These are phyloP conservation scores for Pichia sp. DNA, from an alignment of 1,139 yeast species.

Conservation along the genomic window DNA sequence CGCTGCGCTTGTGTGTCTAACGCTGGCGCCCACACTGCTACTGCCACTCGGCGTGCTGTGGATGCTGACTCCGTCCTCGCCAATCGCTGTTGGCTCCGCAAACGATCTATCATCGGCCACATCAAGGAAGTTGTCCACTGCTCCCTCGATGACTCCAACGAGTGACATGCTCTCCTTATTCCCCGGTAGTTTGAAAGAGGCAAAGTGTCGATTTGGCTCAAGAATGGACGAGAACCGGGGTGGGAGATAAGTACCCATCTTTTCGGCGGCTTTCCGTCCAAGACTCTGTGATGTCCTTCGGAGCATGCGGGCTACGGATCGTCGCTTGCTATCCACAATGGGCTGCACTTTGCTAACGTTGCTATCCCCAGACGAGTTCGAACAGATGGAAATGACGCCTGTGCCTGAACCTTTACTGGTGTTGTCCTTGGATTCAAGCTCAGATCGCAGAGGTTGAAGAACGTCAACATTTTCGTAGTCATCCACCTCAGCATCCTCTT, in stretches of 20 bases:
- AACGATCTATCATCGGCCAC: too few species aligned
- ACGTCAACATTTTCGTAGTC: conserved; percentile 19
- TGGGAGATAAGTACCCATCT: conserved; percentile 83
- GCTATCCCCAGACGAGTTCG: too few species aligned
- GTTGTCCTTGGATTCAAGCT: conserved; percentile 1
- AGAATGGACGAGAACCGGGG: conserved; percentile 76
- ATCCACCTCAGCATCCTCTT: conserved; percentile 22
- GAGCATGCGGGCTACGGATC: conserved; percentile 66
- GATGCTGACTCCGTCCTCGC: too few species aligned
- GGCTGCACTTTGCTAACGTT: conserved; percentile 40
- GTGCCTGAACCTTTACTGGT: conserved; percentile 27
- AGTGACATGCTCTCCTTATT: too few species aligned
- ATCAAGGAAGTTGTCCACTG: too few species aligned
- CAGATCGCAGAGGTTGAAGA: conserved; percentile 15
- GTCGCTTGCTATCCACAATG: conserved; percentile 58
- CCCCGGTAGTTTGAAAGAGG: conserved; percentile 82
- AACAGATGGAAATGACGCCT: too few species aligned
- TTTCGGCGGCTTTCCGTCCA: conserved; percentile 72
- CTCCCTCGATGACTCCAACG: too few species aligned
- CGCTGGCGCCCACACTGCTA: too few species aligned
- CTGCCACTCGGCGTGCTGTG: too few species aligned
- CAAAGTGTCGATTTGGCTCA: conserved; percentile 92
- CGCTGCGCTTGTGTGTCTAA: background rate
- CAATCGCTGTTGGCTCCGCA: conserved; percentile 2
- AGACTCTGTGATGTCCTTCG: conserved; percentile 46